These are phyloP conservation scores for Shiraia bambusicola DNA, from an alignment of 2,329 filamentous ascomycete species.

Conservation along the genomic window DNA sequence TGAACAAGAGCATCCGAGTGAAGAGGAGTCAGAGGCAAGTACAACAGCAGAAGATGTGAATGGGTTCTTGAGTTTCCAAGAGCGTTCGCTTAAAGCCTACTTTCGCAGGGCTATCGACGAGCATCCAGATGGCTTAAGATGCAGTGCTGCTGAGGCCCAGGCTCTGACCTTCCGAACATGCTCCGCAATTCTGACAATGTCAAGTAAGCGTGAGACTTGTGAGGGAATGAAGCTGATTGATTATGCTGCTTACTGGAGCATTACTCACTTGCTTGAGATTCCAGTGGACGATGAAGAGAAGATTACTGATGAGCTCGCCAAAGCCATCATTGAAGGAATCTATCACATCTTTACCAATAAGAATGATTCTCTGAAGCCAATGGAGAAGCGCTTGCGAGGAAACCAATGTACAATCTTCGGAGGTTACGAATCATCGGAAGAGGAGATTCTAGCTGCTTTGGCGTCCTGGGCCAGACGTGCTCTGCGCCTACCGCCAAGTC, in stretches of 20 bases:
- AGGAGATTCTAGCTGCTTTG: too few relatives aligned
- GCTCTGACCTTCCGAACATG: background rate
- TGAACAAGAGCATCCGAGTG: background rate
- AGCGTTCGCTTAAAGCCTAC: background rate
- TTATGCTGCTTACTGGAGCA: background rate
- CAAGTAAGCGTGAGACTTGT: background rate
- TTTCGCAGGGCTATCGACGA: background rate
- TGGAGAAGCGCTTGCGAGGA: background rate
- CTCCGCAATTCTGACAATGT: background rate
- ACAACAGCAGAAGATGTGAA: background rate
- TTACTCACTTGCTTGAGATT: background rate
- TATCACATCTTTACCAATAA: background rate
- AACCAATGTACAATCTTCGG: background rate
- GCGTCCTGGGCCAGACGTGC: too few relatives aligned
- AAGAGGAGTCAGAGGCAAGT: background rate
- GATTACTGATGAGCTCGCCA: background rate
- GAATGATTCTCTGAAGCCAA: background rate
- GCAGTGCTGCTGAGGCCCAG: background rate
- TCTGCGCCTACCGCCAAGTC: background rate
- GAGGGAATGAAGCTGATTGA: background rate
- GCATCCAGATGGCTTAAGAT: background rate
- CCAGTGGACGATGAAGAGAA: background rate
- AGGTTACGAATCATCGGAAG: background rate
- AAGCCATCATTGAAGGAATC: background rate
- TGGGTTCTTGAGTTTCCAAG: background rate